Conservation (phyloP, 1,284 basidiomycete species). For the Puccinia coronata region DNA sequence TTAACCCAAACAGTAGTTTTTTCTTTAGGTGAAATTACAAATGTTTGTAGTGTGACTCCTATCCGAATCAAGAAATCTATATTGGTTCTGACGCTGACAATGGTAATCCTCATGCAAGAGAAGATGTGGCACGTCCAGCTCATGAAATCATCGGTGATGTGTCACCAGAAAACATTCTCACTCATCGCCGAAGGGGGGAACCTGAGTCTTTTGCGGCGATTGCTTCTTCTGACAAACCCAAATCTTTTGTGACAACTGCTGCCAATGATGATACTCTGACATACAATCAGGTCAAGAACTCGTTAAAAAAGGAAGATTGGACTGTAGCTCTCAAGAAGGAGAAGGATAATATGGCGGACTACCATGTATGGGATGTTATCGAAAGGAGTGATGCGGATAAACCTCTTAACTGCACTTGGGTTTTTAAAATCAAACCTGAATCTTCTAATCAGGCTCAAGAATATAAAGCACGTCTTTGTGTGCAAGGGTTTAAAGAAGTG, state of each 20-base stretch:
- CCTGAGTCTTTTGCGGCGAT: no score
- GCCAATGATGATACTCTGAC: no score
- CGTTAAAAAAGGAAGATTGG: not conserved
- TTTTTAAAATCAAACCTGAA: conserved; percentile 4
- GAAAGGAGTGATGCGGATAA: not conserved
- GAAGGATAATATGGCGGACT: not conserved
- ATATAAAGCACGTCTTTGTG: conserved; percentile 10
- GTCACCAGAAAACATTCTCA: not conserved
- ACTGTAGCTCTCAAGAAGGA: not conserved
- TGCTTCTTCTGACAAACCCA: no score
- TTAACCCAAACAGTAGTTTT: no score
- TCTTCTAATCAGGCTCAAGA: not conserved
- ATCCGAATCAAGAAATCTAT: no score
- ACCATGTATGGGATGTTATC: conserved; percentile 14
- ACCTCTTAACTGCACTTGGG: conserved; percentile 1
- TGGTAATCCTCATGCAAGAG: no score
- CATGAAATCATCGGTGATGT: conserved; percentile 7
- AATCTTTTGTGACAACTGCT: no score
- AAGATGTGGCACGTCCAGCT: no score
- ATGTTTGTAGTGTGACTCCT: no score
- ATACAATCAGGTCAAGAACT: not conserved
- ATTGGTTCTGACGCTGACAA: no score
- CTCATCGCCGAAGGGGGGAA: not conserved
- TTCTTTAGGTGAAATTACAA: no score
- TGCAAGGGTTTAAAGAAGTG: not conserved